phyloP scores from a whole-genome alignment of 2,329 filamentous ascomycete genomes.

The Penicillium sp. region DNA sequence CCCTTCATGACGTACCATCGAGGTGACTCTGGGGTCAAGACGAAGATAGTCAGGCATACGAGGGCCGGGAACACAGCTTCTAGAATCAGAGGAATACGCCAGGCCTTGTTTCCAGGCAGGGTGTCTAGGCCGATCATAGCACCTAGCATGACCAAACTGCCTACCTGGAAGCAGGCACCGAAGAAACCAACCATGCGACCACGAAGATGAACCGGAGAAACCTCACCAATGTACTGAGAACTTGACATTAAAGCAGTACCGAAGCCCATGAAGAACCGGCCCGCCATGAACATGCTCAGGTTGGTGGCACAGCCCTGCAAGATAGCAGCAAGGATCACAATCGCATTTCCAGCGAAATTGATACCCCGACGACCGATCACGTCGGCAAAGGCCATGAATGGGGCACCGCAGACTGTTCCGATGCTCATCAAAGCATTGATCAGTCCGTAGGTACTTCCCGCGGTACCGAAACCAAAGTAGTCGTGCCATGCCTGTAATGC shows the following conservation, averaged over 20 bases:
- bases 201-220: slow-evolving; percentile 35
- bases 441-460: slow-evolving; percentile 43
- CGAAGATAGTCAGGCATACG: slow-evolving; percentile 47
- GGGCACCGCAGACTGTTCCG: slow-evolving; percentile 50
- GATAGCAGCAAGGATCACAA: slow-evolving; percentile 48
- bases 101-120: slow-evolving; percentile 40
- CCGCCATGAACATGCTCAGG: slow-evolving; percentile 39
- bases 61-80: slow-evolving; percentile 51
- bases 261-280: slow-evolving; percentile 41
- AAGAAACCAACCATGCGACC: slow-evolving; percentile 51
- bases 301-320: slow-evolving; percentile 35
- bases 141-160: slow-evolving; percentile 44
- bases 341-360: slow-evolving; percentile 48
- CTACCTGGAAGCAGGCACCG: slow-evolving; percentile 50
- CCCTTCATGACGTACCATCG: slow-evolving; percentile 38
- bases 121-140: slow-evolving; percentile 46
- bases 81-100: slow-evolving; percentile 45
- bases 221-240: slow-evolving; percentile 43
- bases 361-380: slow-evolving; percentile 54
- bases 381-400: slow-evolving; percentile 53
- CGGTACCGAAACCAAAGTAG: slow-evolving; percentile 46
- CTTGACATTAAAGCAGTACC: slow-evolving; percentile 39
- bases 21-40: slow-evolving; percentile 40
- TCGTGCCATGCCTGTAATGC: slow-evolving; percentile 44
- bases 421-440: slow-evolving; percentile 53